Evolutionary conservation across 2,329 filamentous ascomycete genomes (phyloP).

Genomic region (Cercospora sp.): DNA sequence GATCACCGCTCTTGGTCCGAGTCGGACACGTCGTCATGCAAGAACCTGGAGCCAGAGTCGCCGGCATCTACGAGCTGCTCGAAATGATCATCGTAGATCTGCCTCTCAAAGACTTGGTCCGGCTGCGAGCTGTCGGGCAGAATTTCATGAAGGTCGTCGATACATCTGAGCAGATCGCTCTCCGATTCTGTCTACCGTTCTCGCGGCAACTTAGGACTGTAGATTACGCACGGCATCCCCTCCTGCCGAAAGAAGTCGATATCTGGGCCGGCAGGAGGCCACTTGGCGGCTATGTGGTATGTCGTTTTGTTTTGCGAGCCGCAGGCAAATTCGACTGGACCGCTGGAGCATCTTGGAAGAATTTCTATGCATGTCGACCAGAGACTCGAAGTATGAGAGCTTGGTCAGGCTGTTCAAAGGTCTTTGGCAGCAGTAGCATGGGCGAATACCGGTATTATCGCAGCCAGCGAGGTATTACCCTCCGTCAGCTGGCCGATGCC

Average conservation of each 20-base stretch:
- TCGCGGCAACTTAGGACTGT: constrained; percentile 1
- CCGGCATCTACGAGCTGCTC: constrained; percentile 21
- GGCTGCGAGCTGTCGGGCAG: constrained; percentile 2
- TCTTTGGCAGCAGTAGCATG: constrained; percentile 15
- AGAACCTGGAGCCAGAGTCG: constrained; percentile 11
- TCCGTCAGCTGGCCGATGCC: constrained; percentile 15
- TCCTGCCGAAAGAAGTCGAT: constrained; percentile 15
- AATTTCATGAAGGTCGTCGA: constrained; percentile 12
- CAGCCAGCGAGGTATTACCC: constrained; percentile 9
- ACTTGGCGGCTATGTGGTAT: constrained; percentile 7
- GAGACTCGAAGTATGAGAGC: constrained; percentile 17
- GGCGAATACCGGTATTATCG: constrained; percentile 14
- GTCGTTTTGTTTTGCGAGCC: constrained; percentile 8
- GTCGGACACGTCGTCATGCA: not conserved
- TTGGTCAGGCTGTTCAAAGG: constrained; percentile 17
- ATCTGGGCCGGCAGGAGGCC: constrained; percentile 13
- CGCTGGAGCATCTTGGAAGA: constrained; percentile 11
- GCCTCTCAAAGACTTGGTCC: constrained; percentile 8
- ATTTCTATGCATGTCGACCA: constrained; percentile 16
- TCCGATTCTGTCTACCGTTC: constrained; percentile 13
- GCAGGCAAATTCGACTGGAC: constrained; percentile 7
- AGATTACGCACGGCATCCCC: constrained; percentile 13
- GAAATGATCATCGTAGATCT: constrained; percentile 21
- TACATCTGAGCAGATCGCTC: constrained; percentile 15
- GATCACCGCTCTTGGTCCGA: not conserved